Base-by-base conservation (phyloP, 1,284 basidiomycete genomes). In the Amylostereum areolatum region DNA sequence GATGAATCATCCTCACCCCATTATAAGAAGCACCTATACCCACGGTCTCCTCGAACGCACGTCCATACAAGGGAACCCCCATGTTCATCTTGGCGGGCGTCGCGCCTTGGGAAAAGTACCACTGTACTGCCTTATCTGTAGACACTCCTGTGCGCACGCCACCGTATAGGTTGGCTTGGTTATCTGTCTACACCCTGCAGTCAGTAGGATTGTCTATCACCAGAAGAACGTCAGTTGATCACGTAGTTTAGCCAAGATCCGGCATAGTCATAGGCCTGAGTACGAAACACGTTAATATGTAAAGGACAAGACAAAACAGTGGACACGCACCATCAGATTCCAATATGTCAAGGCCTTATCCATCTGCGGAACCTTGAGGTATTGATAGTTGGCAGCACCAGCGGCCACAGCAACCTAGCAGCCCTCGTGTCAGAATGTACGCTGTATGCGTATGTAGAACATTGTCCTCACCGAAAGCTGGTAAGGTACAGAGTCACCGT, bases 21-120 rank as follows among this genome's bases (percentile, higher is more conserved):
- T 65, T 78, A 72, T 85, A 97, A 1, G 89, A 65, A 43, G 77
- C 63, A 6, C 90, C 89, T 34, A 92, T 76, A 0, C 92, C 92
- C 40, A 66, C 64, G 0, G 92, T 95, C 44, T 81, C 71, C 62
- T 87, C 81, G 65, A 96, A 97, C 0, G 86, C 84, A 51, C 89
- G 83, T 0, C 92, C 92, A 59, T 93, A 93, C 2, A 92, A 68
- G 2, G 92, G 92, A 60, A 94, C 83, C 80, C 92, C 92, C 59
- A 96, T 72, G 30, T 81, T 83, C 43, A 96, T 78, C 70, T 96
- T 95, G 59, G 69, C 62, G 0, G 82, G 68, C 0, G 78, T 77
- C 0, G 91, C 89, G 6, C 92, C 93, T 9, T 77, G 67, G 5
- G 70, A 65, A 12, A 77, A 57, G 65, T 89, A 96, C 65, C 74